Conservation (phyloP, 2,329 filamentous ascomycete species). For the Biscogniauxia sp. region DNA sequence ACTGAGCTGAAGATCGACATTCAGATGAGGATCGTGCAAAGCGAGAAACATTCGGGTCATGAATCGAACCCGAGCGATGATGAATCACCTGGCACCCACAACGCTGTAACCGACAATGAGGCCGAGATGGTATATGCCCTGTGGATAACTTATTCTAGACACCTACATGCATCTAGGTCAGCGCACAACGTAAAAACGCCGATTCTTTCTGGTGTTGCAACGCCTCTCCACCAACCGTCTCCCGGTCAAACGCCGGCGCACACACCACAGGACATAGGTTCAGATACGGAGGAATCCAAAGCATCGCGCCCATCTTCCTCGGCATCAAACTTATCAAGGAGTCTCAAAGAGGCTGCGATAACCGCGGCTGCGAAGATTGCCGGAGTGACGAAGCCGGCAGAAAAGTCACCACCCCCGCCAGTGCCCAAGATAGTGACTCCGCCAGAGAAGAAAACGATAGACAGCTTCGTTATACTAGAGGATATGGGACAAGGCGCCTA, state of each 20-base stretch:
- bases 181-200: conserved; percentile 61
- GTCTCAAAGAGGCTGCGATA: conserved; percentile 56
- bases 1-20: conserved; percentile 91
- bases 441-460: conserved; percentile 73
- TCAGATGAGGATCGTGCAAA: conserved; percentile 94
- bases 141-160: conserved; percentile 95
- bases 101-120: conserved; percentile 48
- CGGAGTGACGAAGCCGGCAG: conserved; percentile 30
- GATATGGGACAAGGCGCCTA: conserved; percentile 99
- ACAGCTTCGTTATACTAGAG: conserved; percentile 88
- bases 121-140: conserved; percentile 88
- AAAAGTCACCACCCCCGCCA: conserved; percentile 29
- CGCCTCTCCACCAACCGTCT: conserved; percentile 75
- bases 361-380: conserved; percentile 54
- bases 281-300: conserved; percentile 50
- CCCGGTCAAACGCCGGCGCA: conserved; percentile 67
- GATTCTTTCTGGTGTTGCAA: conserved; percentile 60
- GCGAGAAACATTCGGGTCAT: conserved; percentile 61
- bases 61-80: conserved; percentile 31
- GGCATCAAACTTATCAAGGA: conserved; percentile 50
- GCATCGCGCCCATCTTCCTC: conserved; percentile 36
- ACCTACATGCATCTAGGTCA: conserved; percentile 74
- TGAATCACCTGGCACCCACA: conserved; percentile 35
- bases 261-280: conserved; percentile 55
- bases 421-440: conserved; percentile 37